phyloP scores from a whole-genome alignment of 2,329 filamentous ascomycete species.

The Cladorrhinum sp. region DNA sequence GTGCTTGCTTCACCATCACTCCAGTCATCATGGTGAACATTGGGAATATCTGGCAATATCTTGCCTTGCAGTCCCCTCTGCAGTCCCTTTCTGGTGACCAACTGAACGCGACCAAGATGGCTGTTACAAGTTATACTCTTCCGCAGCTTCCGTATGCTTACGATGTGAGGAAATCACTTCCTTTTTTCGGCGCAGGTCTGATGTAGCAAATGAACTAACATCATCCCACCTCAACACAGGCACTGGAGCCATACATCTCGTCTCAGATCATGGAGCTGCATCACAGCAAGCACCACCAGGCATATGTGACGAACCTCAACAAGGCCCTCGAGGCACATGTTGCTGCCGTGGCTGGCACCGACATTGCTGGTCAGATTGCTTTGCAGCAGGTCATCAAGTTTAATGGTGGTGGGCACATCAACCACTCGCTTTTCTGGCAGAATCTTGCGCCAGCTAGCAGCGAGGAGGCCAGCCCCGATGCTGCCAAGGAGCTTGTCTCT shows the following conservation, averaged over 20 bases:
- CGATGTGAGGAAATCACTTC: constrained; percentile 26
- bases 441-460: constrained; percentile 64
- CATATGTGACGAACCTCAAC: constrained; percentile 89
- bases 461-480: constrained; percentile 52
- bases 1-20: neutral
- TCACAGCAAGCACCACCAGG: constrained; percentile 91
- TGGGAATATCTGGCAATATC: constrained; percentile 24
- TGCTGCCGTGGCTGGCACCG: constrained; percentile 51
- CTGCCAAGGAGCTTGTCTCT: constrained; percentile 55
- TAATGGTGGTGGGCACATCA: constrained; percentile 65
- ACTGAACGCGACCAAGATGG: constrained; percentile 25
- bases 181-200: neutral
- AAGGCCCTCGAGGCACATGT: constrained; percentile 69
- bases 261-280: constrained; percentile 96
- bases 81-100: constrained; percentile 22
- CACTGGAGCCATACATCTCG: constrained; percentile 68
- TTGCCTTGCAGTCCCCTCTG: constrained; percentile 25
- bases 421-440: constrained; percentile 68
- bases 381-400: constrained; percentile 65
- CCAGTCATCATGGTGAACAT: constrained; percentile 27
- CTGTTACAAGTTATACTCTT: constrained; percentile 34
- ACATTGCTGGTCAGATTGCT: constrained; percentile 58
- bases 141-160: constrained; percentile 34
- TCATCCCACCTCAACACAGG: constrained; percentile 19
- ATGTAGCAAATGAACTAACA: neutral